Conservation (phyloP, 208 protist genomes). For the Leishmania tarentolae region DNA sequence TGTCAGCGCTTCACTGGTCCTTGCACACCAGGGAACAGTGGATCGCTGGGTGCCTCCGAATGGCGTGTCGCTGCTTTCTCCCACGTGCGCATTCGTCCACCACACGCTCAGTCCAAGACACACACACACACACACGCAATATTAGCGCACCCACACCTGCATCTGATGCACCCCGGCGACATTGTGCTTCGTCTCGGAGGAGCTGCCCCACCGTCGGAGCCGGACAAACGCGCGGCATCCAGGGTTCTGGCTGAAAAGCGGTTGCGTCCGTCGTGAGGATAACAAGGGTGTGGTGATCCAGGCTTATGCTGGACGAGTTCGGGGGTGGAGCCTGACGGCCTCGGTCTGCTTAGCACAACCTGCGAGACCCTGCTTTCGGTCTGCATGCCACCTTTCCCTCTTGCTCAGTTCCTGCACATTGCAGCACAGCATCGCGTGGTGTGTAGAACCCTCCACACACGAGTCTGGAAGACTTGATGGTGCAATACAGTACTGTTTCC, state of each 20-base stretch:
- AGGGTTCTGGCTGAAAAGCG: neutral
- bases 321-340: neutral
- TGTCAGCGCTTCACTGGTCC: neutral
- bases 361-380: neutral
- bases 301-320: neutral
- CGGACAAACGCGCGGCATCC: neutral
- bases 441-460: neutral
- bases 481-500: no score
- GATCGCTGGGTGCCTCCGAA: no score
- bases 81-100: no score
- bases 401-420: neutral
- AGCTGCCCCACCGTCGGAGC: neutral
- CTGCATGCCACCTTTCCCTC: neutral
- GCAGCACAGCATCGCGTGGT: neutral
- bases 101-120: no score
- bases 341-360: no score
- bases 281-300: neutral
- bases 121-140: neutral
- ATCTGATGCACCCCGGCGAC: neutral
- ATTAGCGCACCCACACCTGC: neutral
- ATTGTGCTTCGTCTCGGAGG: no score
- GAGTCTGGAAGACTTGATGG: neutral
- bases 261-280: neutral
- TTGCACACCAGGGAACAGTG: neutral
- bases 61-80: no score